Conservation (phyloP, 164 flowering plant genomes). For the Chimonanthus praecox region DNA sequence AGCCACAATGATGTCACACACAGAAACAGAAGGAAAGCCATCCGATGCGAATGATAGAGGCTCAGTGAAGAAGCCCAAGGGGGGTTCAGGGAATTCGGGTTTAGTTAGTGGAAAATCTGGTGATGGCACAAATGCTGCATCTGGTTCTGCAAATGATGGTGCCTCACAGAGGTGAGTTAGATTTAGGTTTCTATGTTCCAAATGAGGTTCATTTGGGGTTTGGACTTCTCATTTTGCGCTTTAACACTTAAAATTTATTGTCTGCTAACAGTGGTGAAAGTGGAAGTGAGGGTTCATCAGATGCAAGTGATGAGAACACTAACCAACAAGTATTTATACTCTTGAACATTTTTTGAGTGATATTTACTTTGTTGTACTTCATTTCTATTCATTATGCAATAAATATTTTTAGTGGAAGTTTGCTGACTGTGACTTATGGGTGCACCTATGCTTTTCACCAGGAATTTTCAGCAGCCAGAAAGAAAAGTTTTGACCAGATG, state of each 20-base stretch:
- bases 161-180: slow-evolving; percentile 62
- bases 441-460: slow-evolving; percentile 14
- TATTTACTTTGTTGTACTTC: not conserved
- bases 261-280: slow-evolving; percentile 59
- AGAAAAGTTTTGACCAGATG: slow-evolving; percentile 76
- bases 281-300: slow-evolving; percentile 74
- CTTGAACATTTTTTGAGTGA: no score
- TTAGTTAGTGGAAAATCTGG: slow-evolving; percentile 40
- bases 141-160: slow-evolving; percentile 88
- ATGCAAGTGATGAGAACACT: slow-evolving; percentile 62
- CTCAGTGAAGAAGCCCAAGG: slow-evolving; percentile 57
- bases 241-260: not conserved
- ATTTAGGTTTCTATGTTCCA: not conserved
- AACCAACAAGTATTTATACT: slow-evolving; percentile 42
- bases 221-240: not conserved
- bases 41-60: slow-evolving; percentile 44
- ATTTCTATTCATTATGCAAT: slow-evolving; percentile 1
- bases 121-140: slow-evolving; percentile 61
- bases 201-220: not conserved
- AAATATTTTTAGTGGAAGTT: not conserved
- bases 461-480: slow-evolving; percentile 52
- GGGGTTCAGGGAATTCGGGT: slow-evolving; percentile 39
- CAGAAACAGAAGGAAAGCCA: slow-evolving; percentile 54
- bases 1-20: slow-evolving; percentile 26
- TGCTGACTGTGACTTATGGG: not conserved